Evolutionary conservation across 2,329 filamentous ascomycete species (phyloP).

Genomic region (Xylariaceae sp.): DNA sequence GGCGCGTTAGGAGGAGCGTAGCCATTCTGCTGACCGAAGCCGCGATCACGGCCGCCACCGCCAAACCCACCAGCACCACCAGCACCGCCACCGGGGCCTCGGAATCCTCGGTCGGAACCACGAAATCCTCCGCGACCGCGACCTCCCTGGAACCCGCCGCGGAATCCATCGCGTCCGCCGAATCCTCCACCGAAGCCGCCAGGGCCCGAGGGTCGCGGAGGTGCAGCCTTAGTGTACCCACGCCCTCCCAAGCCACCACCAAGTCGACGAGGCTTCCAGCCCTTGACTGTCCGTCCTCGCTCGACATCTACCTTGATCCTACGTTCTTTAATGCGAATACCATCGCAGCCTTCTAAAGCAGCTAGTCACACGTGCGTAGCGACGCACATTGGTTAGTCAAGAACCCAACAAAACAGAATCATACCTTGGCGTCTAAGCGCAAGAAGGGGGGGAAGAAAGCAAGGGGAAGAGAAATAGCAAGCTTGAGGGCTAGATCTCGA

Average conservation of each 20-base stretch:
- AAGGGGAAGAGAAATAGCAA: conserved; percentile 42
- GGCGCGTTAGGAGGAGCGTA: conserved; percentile 57
- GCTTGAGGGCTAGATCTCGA: conserved; percentile 54
- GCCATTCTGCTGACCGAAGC: conserved; percentile 41
- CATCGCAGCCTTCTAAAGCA: conserved; percentile 81
- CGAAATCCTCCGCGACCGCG: conserved; percentile 38
- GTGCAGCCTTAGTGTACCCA: conserved; percentile 79
- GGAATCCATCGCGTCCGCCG: conserved; percentile 53
- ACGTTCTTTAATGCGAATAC: conserved; percentile 86
- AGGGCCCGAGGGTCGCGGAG: conserved; percentile 64
- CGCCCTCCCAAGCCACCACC: conserved; percentile 89
- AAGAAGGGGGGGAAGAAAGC: conserved; percentile 2
- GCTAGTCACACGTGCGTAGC: conserved; percentile 62
- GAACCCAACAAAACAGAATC: conserved; percentile 48
- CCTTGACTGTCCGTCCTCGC: conserved; percentile 86
- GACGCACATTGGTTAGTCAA: conserved; percentile 63
- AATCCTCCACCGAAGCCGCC: conserved; percentile 53
- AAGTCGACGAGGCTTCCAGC: conserved; percentile 86
- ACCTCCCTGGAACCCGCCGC: conserved; percentile 48
- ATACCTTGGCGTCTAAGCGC: conserved; percentile 35
- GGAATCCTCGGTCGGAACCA: conserved; percentile 35
- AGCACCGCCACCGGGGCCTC: conserved; percentile 33
- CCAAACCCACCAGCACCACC: conserved; percentile 41
- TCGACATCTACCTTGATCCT: conserved; percentile 94
- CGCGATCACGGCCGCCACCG: conserved; percentile 44